These are phyloP conservation scores for Biscogniauxia marginata DNA, from an alignment of 2,329 filamentous ascomycete species.

Conservation along the genomic window DNA sequence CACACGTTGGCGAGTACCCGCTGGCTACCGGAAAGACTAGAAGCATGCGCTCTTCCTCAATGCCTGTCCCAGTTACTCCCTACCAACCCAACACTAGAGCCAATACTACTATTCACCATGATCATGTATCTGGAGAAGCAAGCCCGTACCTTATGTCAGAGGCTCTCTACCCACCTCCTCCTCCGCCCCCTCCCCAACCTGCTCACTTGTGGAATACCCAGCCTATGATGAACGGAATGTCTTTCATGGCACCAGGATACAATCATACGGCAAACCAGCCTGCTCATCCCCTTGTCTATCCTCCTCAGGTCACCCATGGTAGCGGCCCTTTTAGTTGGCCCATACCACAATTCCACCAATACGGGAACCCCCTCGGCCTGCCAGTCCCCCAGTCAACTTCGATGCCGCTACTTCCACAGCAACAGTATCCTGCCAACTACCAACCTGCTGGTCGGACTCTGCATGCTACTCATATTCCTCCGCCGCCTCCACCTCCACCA, in stretches of 20 bases:
- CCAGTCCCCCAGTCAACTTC: slow-evolving; percentile 8
- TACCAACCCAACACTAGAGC: neutral
- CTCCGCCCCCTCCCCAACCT: neutral
- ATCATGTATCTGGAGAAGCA: neutral
- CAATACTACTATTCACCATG: neutral
- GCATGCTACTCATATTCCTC: slow-evolving; percentile 3
- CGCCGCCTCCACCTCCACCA: slow-evolving; percentile 12
- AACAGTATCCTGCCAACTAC: slow-evolving; percentile 1
- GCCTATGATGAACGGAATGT: neutral
- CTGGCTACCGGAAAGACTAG: neutral
- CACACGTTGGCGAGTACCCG: neutral
- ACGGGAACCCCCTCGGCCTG: slow-evolving; percentile 2
- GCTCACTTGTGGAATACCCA: slow-evolving; percentile 2
- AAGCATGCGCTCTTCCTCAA: slow-evolving; percentile 1
- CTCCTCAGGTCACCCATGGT: slow-evolving; percentile 1
- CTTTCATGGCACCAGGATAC: neutral
- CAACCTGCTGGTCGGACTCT: neutral
- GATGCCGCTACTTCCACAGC: slow-evolving; percentile 7
- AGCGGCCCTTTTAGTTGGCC: slow-evolving; percentile 1
- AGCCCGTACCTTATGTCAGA: neutral
- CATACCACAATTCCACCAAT: slow-evolving; percentile 9
- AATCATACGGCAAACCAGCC: neutral
- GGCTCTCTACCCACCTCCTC: neutral
- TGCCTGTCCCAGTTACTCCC: neutral
- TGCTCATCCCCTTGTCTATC: neutral